Base-by-base conservation (phyloP, 305 asterid genomes). In the Galium porrigens region DNA sequence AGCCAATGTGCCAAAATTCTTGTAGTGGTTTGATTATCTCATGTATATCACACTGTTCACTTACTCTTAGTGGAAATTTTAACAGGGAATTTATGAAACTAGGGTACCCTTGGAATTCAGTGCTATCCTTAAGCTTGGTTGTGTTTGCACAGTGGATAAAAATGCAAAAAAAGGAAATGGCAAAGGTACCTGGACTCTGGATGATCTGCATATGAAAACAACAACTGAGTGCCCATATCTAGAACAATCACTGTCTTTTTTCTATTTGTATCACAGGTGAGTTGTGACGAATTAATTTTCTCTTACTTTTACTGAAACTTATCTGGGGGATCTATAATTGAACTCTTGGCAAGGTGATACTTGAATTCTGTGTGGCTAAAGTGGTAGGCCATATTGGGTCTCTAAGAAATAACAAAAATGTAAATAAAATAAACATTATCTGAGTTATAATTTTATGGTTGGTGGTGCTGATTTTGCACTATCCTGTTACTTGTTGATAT, bases 141-240 rank as follows among this genome's bases (percentile, higher is more conserved):
- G 96, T 77, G 95, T 92, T 68, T 89, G 99, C 77, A 92, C 89
- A 85, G 99, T 87, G 64, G 96, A 92, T 77, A 86, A 84, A 79
- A 73, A 86, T 9, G 89, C 88, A 22, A 84, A 80, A 72, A 89
- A 80, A 65, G 65, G 87, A 71, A 89, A 83, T 78, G 70, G 75
- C 36, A 91, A 84, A 73, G 97, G 83, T 61, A 88, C 86, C 74
- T 94, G 99, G 99, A 84, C 77, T 75, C 76, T 89, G 81, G 82
- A 77, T 72, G 95, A 94, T 76, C 82, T 94, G 84, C 90, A 87
- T 77, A 94, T 89, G 97, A 94, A 87, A 84, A 94, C 99, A 65
- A 89, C 99, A 52, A 82, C 99, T 12, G 97, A 94, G 81, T 94
- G 92, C 75, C 78, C 97, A 51, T 94, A 94, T 76, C 85, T 94